These are phyloP conservation scores for Carex kokanica DNA, from an alignment of 176 grass and related monocot species.

Conservation along the genomic window DNA sequence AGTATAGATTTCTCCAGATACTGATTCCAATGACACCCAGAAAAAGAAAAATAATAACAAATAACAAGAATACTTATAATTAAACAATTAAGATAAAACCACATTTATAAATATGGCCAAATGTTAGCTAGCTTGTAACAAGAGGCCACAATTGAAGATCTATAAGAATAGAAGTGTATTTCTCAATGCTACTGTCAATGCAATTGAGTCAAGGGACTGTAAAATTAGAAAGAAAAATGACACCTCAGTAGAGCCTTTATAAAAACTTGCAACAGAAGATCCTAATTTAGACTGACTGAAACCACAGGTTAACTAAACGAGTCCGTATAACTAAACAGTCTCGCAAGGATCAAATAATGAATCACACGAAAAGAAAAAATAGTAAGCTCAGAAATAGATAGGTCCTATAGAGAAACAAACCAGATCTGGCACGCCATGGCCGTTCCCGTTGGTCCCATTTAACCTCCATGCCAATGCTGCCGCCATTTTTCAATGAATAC, in stretches of 20 bases:
- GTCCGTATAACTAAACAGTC: neutral
- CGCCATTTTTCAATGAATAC: conserved; percentile 48
- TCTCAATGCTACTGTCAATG: neutral
- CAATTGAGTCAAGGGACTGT: neutral
- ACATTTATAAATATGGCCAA: neutral
- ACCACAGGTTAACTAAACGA: neutral
- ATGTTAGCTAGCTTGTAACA: neutral
- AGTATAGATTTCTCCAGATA: conserved; percentile 1
- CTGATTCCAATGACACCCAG: neutral
- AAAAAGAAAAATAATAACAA: neutral
- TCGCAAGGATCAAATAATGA: conserved; percentile 11
- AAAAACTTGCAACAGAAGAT: conserved; percentile 1
- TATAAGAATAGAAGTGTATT: neutral
- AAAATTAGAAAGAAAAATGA: neutral
- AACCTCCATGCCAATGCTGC: conserved; percentile 77
- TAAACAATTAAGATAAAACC: neutral
- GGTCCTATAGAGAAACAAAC: conserved; percentile 34
- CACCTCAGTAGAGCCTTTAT: neutral
- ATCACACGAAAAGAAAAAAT: neutral
- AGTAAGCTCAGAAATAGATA: conserved; percentile 26
- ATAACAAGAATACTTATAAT: conserved; percentile 1
- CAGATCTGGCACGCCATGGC: conserved; percentile 75
- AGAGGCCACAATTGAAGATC: neutral
- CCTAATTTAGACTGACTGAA: conserved; percentile 11
- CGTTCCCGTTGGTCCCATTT: conserved; percentile 62